A percentile compares a stretch with the other conserved stretches of the same genome.
phyloP scores from a whole-genome alignment of 257 asterid genomes.

The Primulina huaijiensis region DNA sequence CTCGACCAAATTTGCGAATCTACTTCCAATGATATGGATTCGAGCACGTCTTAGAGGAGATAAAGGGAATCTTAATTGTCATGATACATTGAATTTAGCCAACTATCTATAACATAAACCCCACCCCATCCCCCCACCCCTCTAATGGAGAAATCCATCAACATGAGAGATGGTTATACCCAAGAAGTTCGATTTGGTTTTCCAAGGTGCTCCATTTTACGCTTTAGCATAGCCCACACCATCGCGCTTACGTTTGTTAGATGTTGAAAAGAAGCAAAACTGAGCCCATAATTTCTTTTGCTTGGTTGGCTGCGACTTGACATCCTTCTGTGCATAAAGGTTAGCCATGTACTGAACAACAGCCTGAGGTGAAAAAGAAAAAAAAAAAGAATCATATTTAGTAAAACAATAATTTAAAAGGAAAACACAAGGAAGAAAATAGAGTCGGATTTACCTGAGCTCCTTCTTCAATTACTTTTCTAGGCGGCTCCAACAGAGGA shows the following conservation, averaged over 20 bases:
- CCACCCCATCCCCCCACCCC: no score
- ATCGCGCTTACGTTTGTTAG: slow-evolving; percentile 79
- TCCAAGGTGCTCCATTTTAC: slow-evolving; percentile 22
- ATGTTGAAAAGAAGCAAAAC: slow-evolving; percentile 62
- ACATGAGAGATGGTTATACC: slow-evolving; percentile 33
- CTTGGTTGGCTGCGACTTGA: slow-evolving; percentile 56
- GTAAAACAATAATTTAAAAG: slow-evolving; percentile 2
- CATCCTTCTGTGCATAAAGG: slow-evolving; percentile 58
- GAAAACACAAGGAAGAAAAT: neutral
- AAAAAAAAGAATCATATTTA: slow-evolving; percentile 12
- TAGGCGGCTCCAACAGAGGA: slow-evolving; percentile 70
- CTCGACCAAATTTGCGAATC: neutral
- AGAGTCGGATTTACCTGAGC: slow-evolving; percentile 54
- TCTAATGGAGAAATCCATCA: slow-evolving; percentile 10
- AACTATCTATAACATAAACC: neutral
- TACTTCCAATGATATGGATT: neutral
- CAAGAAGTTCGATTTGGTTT: slow-evolving; percentile 15
- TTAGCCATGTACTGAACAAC: slow-evolving; percentile 76
- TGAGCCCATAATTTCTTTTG: slow-evolving; percentile 79
- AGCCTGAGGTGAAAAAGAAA: slow-evolving; percentile 44
- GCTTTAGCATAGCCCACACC: slow-evolving; percentile 43
- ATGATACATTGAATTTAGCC: neutral
- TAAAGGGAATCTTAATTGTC: neutral
- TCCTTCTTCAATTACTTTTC: slow-evolving; percentile 50
- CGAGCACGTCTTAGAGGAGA: neutral